Evolutionary conservation across 177 flowering plant species (phyloP).

Genomic region (Tripterygium wilfordii): DNA sequence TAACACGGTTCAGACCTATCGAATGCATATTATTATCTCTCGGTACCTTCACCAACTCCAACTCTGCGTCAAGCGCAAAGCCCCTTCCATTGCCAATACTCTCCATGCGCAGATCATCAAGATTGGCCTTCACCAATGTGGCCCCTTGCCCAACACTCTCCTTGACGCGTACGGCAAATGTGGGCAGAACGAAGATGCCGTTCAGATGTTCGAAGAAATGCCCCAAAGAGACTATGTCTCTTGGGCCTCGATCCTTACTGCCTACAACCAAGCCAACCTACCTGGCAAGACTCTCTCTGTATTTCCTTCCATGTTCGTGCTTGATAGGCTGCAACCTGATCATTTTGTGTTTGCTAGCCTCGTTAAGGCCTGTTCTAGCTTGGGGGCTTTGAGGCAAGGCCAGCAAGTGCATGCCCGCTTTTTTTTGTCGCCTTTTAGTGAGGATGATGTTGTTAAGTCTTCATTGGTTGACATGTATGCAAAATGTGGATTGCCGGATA

Average conservation of each 20-base stretch:
- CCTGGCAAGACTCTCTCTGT: constrained; percentile 28
- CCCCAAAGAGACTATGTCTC: constrained; percentile 48
- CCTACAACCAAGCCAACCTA: constrained; percentile 33
- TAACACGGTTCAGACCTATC: too few species aligned
- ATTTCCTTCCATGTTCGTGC: constrained; percentile 21
- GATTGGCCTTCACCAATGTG: constrained; percentile 20
- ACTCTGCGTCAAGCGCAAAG: constrained; percentile 4
- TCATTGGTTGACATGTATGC: constrained; percentile 48
- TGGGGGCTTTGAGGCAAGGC: constrained; percentile 29
- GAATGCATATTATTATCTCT: too few species aligned
- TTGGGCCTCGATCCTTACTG: constrained; percentile 55
- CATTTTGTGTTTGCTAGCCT: constrained; percentile 44
- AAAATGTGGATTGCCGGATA: constrained; percentile 28
- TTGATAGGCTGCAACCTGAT: constrained; percentile 40
- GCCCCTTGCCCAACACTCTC: constrained; percentile 38
- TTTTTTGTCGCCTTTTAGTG: constrained; percentile 28
- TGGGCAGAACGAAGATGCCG: constrained; percentile 26
- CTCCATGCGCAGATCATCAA: constrained; percentile 55
- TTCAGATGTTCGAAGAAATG: constrained; percentile 45
- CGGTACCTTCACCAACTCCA: constrained; percentile 2
- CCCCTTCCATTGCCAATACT: constrained; percentile 19
- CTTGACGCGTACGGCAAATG: constrained; percentile 43
- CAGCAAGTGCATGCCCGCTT: constrained; percentile 50
- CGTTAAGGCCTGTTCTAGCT: constrained; percentile 40
- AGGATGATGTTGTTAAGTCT: constrained; percentile 52